phyloP scores from a whole-genome alignment of 805 yeast species.

The Vanderwaltozyma polyspora region DNA sequence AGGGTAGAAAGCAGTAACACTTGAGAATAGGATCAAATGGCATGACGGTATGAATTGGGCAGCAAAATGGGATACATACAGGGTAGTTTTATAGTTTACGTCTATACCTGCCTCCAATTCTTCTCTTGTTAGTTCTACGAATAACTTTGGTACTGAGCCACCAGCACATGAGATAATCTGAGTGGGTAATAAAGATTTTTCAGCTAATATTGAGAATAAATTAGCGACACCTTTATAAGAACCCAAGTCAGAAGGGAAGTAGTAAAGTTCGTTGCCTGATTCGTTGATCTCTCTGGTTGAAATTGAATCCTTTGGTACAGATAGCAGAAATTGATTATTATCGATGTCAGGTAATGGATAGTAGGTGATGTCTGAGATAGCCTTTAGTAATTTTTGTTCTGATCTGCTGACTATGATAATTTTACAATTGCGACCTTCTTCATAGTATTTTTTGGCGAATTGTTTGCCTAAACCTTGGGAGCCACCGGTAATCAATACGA shows the following conservation, averaged over 20 bases:
- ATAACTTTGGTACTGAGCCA: conserved; percentile 65
- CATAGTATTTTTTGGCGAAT: conserved; percentile 48
- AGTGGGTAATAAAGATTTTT: conserved; percentile 44
- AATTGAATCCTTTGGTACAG: not conserved
- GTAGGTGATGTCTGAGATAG: conserved; percentile 34
- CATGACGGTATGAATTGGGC: conserved; percentile 34
- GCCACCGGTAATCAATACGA: conserved; percentile 79
- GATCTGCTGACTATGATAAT: conserved; percentile 75
- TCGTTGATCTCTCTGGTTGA: not conserved
- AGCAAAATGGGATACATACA: conserved; percentile 56
- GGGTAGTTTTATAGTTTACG: conserved; percentile 62
- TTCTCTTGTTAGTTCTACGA: conserved; percentile 48
- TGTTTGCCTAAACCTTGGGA: conserved; percentile 90
- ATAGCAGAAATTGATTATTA: no score
- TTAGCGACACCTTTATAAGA: conserved; percentile 37
- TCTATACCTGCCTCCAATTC: conserved; percentile 54
- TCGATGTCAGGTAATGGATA: not conserved
- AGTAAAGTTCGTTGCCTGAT: conserved; percentile 19
- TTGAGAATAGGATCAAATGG: conserved; percentile 55
- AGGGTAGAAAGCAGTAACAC: conserved; percentile 73
- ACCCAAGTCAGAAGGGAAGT: conserved; percentile 56
- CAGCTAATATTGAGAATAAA: conserved; percentile 12
- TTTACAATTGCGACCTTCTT: conserved; percentile 38
- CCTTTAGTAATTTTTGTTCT: conserved; percentile 40
- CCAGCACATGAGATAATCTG: conserved; percentile 83